phyloP scores from a whole-genome alignment of 495 filamentous ascomycete genomes.

The Penicillium longicatenatum region DNA sequence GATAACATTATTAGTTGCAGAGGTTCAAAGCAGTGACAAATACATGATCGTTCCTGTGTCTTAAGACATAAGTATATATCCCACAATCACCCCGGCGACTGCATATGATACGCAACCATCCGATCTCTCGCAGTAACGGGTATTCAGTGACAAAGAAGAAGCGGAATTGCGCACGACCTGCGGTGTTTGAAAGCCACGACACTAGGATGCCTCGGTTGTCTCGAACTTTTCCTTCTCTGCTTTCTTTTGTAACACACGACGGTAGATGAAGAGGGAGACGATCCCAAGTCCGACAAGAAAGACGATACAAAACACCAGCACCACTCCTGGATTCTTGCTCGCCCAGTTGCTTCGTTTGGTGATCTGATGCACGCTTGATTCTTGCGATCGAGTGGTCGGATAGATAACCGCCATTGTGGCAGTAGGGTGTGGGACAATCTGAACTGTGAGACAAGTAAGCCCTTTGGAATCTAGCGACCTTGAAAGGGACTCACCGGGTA shows the following conservation, averaged over 20 bases:
- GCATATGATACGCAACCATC: neutral
- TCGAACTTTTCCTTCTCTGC: constrained; percentile 35
- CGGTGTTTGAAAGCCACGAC: neutral
- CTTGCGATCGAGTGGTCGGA: neutral
- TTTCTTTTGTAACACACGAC: constrained; percentile 39
- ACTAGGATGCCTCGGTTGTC: constrained; percentile 7
- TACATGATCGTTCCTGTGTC: neutral
- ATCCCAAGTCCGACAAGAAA: constrained; percentile 49
- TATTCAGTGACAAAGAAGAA: neutral
- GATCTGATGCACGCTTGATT: constrained; percentile 14
- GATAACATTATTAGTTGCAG: neutral
- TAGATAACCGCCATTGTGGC: neutral
- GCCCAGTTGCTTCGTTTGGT: constrained; percentile 53
- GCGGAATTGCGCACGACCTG: neutral
- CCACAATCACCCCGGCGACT: neutral
- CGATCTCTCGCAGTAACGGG: neutral
- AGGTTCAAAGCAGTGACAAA: neutral
- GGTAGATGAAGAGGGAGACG: constrained; percentile 44
- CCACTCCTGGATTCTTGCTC: constrained; percentile 48
- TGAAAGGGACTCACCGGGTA: neutral
- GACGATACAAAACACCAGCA: constrained; percentile 57
- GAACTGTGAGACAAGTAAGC: neutral
- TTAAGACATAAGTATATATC: no score
- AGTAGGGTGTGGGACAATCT: neutral
- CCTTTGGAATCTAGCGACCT: neutral